These are phyloP conservation scores for Saccharomyces pastorianus DNA, from an alignment of 1,139 yeast species.

Conservation along the genomic window DNA sequence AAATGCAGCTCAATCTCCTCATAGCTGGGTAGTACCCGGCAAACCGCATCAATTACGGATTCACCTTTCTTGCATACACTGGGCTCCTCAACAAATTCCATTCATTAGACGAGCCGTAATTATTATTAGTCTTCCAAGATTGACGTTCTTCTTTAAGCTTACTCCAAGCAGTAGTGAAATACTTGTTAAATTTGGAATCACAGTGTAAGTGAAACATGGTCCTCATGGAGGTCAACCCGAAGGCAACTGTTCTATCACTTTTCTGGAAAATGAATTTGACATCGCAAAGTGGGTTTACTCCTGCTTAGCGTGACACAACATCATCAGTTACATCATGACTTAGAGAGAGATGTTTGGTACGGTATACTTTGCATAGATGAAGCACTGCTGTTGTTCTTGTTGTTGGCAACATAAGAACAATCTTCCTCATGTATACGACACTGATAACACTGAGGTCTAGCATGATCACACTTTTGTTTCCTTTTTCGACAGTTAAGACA, in stretches of 20 bases:
- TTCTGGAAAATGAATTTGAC: neutral
- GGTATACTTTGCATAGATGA: too few species aligned
- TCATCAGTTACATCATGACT: too few species aligned
- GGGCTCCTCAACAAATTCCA: neutral
- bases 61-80: neutral
- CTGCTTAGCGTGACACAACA: too few species aligned
- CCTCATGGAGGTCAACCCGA: neutral
- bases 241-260: neutral
- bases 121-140: neutral
- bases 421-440: neutral
- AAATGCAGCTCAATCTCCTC: neutral
- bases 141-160: neutral
- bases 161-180: neutral
- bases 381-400: too few species aligned
- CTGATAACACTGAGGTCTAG: neutral
- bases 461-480: neutral
- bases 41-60: neutral
- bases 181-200: neutral
- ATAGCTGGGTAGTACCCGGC: neutral
- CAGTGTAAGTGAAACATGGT: neutral
- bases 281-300: neutral
- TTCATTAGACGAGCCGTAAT: neutral
- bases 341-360: too few species aligned
- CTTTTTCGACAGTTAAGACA: neutral
- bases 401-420: neutral